These are phyloP conservation scores for Aspergillus terreus DNA, from an alignment of 2,329 filamentous ascomycete species.

Conservation along the genomic window DNA sequence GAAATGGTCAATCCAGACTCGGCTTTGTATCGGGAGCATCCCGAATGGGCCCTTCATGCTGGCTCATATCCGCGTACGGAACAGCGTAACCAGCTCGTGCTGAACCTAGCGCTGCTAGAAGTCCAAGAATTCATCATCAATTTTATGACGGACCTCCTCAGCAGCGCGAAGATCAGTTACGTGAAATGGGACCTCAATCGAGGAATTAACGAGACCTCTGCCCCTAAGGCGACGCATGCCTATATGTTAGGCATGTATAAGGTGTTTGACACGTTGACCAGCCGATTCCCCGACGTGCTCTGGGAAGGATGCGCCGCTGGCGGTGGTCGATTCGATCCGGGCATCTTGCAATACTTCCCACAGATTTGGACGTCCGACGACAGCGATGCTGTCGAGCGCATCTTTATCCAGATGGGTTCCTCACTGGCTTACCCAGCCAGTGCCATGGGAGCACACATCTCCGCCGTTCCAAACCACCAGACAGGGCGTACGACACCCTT, in stretches of 20 bases:
- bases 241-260: slow-evolving; percentile 64
- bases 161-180: slow-evolving; percentile 54
- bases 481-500: slow-evolving; percentile 56
- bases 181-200: slow-evolving; percentile 69
- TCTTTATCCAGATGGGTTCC: slow-evolving; percentile 62
- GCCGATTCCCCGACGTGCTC: slow-evolving; percentile 57
- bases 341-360: slow-evolving; percentile 61
- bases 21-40: slow-evolving; percentile 57
- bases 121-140: slow-evolving; percentile 62
- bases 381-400: slow-evolving; percentile 59
- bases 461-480: slow-evolving; percentile 57
- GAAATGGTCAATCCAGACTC: slow-evolving; percentile 66
- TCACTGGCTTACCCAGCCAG: slow-evolving; percentile 61
- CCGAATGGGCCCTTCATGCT: slow-evolving; percentile 61
- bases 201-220: slow-evolving; percentile 58
- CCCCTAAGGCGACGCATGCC: slow-evolving; percentile 52
- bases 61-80: slow-evolving; percentile 55
- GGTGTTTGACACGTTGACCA: slow-evolving; percentile 59
- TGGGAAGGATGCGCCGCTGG: slow-evolving; percentile 66
- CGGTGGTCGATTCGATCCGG: slow-evolving; percentile 62
- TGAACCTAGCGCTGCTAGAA: slow-evolving; percentile 58
- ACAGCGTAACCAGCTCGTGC: slow-evolving; percentile 56
- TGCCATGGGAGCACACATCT: slow-evolving; percentile 64
- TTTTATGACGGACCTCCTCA: slow-evolving; percentile 52
- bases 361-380: slow-evolving; percentile 65